These are phyloP conservation scores for Dioscorea dumetorum DNA, from an alignment of 106 monocot species.

Conservation along the genomic window DNA sequence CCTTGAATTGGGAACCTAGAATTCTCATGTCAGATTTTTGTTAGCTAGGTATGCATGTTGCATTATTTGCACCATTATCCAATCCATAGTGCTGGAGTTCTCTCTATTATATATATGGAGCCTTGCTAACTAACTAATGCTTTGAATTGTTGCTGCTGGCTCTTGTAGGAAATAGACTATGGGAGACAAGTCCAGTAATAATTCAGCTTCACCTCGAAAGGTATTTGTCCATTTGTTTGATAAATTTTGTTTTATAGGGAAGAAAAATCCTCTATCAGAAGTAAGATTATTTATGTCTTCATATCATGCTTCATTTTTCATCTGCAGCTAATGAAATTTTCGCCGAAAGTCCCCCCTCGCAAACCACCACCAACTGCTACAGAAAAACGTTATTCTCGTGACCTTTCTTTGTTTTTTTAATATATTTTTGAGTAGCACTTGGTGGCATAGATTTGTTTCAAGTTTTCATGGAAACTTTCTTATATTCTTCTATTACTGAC, in stretches of 20 bases:
- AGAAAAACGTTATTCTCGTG: neutral
- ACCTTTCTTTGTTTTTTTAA: too few relatives aligned
- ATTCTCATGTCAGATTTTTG: too few relatives aligned
- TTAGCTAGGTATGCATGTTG: too few relatives aligned
- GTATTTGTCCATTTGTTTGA: neutral
- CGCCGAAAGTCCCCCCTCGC: conserved; percentile 1
- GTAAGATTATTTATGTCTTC: neutral
- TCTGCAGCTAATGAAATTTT: conserved; percentile 7
- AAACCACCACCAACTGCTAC: neutral
- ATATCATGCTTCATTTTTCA: neutral
- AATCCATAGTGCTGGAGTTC: too few relatives aligned
- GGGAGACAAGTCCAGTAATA: conserved; percentile 3
- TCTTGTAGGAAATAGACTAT: neutral
- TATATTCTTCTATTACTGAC: neutral
- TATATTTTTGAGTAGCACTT: too few relatives aligned
- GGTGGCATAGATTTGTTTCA: neutral
- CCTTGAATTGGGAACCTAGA: too few relatives aligned
- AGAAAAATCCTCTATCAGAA: neutral
- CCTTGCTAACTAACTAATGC: too few relatives aligned
- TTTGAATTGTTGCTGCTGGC: too few relatives aligned
- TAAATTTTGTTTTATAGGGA: neutral
- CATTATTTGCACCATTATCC: too few relatives aligned
- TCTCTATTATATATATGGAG: too few relatives aligned
- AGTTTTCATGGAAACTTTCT: neutral
- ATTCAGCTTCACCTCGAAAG: conserved; percentile 2